Evolutionary conservation across 169 alveolate species (phyloP).

Genomic region (Sarcocystis neurona): DNA sequence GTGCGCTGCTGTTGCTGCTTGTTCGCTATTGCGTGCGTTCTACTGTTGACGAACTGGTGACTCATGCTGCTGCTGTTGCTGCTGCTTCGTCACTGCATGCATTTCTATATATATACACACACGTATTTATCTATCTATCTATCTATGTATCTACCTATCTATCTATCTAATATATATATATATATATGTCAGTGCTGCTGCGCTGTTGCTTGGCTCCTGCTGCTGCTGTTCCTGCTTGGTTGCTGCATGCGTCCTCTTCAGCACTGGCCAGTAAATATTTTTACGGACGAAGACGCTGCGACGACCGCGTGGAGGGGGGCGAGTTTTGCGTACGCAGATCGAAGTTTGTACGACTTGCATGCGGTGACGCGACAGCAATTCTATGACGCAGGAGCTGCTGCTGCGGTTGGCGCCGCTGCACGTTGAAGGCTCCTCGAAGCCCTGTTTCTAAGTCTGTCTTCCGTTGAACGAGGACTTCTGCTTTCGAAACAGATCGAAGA

Average conservation of each 20-base stretch:
- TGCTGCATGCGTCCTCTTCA: conserved; percentile 3
- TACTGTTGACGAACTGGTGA: too few species aligned
- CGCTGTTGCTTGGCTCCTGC: neutral
- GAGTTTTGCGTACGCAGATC: conserved; percentile 52
- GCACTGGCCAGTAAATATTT: conserved; percentile 60
- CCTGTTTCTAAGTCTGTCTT: neutral
- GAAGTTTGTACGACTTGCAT: conserved; percentile 41
- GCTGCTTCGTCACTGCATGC: too few species aligned
- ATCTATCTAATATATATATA: too few species aligned
- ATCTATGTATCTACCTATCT: too few species aligned
- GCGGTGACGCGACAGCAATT: conserved; percentile 59
- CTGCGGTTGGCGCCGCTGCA: neutral
- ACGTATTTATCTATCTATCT: too few species aligned
- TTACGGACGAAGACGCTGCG: conserved; percentile 59
- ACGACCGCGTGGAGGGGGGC: conserved; percentile 62
- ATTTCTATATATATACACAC: too few species aligned
- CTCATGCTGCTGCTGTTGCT: too few species aligned
- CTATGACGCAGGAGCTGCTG: conserved; percentile 28
- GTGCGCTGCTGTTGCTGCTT: too few species aligned
- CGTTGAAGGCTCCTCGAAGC: neutral
- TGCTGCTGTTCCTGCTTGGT: neutral
- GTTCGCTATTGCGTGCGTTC: too few species aligned
- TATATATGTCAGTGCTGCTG: too few species aligned
- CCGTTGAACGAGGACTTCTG: neutral
- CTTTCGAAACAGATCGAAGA: neutral